Conservation (phyloP, 176 grass and related monocot species). For the Musa acuminata region DNA sequence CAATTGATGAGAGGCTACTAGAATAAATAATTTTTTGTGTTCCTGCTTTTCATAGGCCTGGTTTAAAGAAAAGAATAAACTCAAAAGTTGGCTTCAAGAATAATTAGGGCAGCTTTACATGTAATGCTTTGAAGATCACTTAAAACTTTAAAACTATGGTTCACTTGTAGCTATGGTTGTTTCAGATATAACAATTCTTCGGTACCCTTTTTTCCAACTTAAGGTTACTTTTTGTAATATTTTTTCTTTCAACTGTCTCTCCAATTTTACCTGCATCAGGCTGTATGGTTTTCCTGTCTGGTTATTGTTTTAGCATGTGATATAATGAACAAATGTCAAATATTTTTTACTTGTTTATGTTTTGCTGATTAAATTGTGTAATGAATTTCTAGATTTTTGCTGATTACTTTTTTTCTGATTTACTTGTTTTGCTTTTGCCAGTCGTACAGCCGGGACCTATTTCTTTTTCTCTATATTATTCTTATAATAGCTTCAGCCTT, state of each 20-base stretch:
- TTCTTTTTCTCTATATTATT: constrained; percentile 89
- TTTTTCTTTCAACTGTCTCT: background rate
- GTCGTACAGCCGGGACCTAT: constrained; percentile 77
- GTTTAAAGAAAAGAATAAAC: background rate
- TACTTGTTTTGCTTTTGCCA: constrained; percentile 28
- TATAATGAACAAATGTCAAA: too few relatives aligned
- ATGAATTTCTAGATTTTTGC: background rate
- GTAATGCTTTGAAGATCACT: too few relatives aligned
- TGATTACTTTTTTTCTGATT: constrained; percentile 6
- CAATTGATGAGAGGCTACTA: too few relatives aligned
- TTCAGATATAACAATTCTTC: too few relatives aligned
- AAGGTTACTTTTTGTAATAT: background rate
- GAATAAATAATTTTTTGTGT: background rate
- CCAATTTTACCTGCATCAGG: background rate
- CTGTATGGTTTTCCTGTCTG: background rate
- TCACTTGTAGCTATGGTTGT: too few relatives aligned
- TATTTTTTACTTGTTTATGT: background rate
- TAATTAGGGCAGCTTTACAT: background rate
- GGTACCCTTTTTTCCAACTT: background rate
- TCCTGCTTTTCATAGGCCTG: background rate
- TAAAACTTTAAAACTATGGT: too few relatives aligned
- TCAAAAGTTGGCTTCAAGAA: background rate
- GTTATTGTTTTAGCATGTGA: background rate
- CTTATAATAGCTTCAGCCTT: constrained; percentile 56
- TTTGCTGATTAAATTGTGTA: background rate